Evolutionary conservation across 192 early-diverging fungal species (phyloP), one percentile per base, ranked within the genome.

Genomic region (Coemansia erecta): DNA sequence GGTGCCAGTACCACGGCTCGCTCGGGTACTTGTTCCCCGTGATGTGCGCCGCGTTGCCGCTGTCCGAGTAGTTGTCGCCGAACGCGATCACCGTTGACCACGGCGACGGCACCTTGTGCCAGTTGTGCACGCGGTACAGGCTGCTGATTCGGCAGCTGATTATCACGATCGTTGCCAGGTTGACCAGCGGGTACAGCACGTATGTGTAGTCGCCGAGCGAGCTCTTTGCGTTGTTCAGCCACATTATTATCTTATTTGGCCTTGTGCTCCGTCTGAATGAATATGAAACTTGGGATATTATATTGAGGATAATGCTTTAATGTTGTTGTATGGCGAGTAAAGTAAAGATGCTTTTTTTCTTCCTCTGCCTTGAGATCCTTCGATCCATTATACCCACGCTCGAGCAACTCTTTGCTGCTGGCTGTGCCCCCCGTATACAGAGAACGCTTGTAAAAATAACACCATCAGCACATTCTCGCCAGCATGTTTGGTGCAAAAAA

Each of bases 51-150:
- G 62, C 70, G 53, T 79, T 79, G 19, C 76, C 76, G 57, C 66
- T 72, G 53, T 79, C 76, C 9, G 76, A 72, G 21, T 56, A 72
- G 37, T 53, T 66, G 60, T 79, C 76, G 51, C 76, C 76, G 43
- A 79, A 79, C n/a, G 76, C 59, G 19, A 79, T 63, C 0, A 79
- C 39, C 3, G 76, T 72, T 6, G 76, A 62, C 76, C 76, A 79
- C 1, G 76, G 76, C 41, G 76, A 72, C 3, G 76, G 66, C 17
- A 72, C 52, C 17, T 56, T 41, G 45, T 63, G 68, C 69, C 61
- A 60, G 24, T 28, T 11, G 47, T 68, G 60, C 31, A 56, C 3
- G 0, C 24, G 57, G 6, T 65, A 61, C 51, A 72, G 47, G 2
- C 66, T 62, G n/a, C 35, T 56, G 17, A 79, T 64, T 4, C 76